A percentile compares a stretch with the other conserved stretches of the same genome.
phyloP scores from a whole-genome alignment of 192 early-diverging fungal genomes.

The Coemansia sp. region DNA sequence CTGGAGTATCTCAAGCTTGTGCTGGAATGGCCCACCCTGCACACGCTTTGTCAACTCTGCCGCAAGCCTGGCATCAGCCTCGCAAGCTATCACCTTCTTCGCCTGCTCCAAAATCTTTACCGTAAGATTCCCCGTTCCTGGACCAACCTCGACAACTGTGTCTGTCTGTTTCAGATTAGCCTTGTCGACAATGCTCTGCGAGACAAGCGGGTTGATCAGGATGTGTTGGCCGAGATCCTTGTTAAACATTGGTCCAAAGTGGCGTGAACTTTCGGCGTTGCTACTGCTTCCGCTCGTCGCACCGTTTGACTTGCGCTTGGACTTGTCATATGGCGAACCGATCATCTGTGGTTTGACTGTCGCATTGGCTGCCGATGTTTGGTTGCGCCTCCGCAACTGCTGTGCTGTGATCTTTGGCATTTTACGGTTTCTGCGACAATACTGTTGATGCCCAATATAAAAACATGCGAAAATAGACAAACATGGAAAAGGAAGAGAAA shows the following conservation, averaged over 20 bases:
- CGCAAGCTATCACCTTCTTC: slow-evolving; percentile 94
- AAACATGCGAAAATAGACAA: not conserved
- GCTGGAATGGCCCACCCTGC: slow-evolving; percentile 71
- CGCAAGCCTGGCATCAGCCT: slow-evolving; percentile 95
- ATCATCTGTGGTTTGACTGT: slow-evolving; percentile 45
- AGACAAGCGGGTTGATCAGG: slow-evolving; percentile 96
- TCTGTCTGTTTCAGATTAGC: slow-evolving; percentile 72
- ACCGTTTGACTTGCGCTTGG: slow-evolving; percentile 10
- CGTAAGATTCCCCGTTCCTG: slow-evolving; percentile 98
- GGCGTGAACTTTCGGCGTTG: slow-evolving; percentile 28
- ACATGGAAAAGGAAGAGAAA: not conserved
- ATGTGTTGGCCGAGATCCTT: slow-evolving; percentile 99
- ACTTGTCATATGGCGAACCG: slow-evolving; percentile 44
- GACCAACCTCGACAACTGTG: slow-evolving; percentile 91
- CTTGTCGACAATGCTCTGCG: slow-evolving; percentile 96
- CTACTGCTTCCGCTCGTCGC: slow-evolving; percentile 9
- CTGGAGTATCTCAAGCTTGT: slow-evolving; percentile 86
- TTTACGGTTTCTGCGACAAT: not conserved
- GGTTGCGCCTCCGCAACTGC: slow-evolving; percentile 55
- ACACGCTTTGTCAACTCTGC: slow-evolving; percentile 98
- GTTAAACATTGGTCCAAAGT: slow-evolving; percentile 92
- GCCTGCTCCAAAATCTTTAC: slow-evolving; percentile 89
- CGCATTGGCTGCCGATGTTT: slow-evolving; percentile 47
- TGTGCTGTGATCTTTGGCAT: slow-evolving; percentile 60
- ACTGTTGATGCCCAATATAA: not conserved